These are phyloP conservation scores for Aristolochia contorta DNA, from an alignment of 164 flowering plant genomes.

Conservation along the genomic window DNA sequence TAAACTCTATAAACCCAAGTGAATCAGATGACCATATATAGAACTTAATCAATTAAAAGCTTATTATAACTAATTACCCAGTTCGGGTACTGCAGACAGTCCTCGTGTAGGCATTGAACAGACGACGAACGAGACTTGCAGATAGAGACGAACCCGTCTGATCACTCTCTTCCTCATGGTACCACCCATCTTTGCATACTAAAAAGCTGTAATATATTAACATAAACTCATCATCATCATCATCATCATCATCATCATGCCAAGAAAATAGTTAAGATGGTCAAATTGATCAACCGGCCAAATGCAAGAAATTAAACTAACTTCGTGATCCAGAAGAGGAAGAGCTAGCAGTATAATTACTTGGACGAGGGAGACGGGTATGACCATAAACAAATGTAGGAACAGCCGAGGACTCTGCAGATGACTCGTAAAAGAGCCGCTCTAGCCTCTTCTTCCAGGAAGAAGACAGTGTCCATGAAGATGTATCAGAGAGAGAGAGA, in stretches of 20 bases:
- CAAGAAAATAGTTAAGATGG: too few species aligned
- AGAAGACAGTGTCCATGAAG: constrained; percentile 43
- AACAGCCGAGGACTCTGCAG: constrained; percentile 34
- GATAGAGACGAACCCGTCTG: constrained; percentile 19
- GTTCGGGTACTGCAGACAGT: constrained; percentile 14
- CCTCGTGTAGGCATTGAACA: constrained; percentile 36
- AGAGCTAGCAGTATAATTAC: constrained; percentile 27
- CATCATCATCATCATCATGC: too few species aligned
- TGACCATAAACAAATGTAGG: constrained; percentile 67
- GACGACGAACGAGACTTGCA: constrained; percentile 20
- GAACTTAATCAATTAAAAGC: too few species aligned
- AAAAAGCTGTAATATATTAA: constrained; percentile 29
- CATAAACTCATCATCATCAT: not conserved
- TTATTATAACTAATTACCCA: constrained; percentile 17
- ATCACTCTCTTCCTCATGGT: constrained; percentile 23
- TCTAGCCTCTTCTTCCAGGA: constrained; percentile 24
- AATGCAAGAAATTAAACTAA: too few species aligned
- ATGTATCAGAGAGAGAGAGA: not conserved
- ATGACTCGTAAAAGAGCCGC: constrained; percentile 22
- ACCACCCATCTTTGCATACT: constrained; percentile 33
- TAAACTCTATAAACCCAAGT: not conserved
- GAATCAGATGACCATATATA: not conserved
- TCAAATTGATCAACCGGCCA: too few species aligned
- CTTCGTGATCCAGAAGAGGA: constrained; percentile 4
- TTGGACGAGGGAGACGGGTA: constrained; percentile 29